Base-by-base conservation (phyloP, 768 basidiomycete species). In the Hypholoma fasciculare region DNA sequence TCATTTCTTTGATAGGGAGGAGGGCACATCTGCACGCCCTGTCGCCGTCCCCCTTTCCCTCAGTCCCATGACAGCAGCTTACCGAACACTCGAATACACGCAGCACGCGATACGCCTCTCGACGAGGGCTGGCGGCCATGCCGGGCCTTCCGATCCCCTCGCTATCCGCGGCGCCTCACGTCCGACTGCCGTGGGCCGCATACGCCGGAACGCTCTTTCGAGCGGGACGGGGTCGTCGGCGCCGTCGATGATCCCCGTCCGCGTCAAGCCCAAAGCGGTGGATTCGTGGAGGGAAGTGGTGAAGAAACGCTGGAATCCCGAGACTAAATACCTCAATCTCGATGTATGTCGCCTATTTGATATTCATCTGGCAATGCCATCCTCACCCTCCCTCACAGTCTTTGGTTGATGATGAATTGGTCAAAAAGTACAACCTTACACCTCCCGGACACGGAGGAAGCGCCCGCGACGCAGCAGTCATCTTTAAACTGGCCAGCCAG, bases 401-500 rank as follows among this genome's bases (percentile, higher is more conserved):
- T 53, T 86, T 98, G 81, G 73, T 81, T 53, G 85, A 90, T 36
- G 95, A 97, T 69, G 83, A 88, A 40, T 76, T 88, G 54, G 76
- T 97, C 60, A 84, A 83, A 69, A 88, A 86, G 67, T 73, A 92
- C 64, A 82, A 85, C 44, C 76, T 97, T 27, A 66, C 78, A 27
- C 83, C 89, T 1, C 94, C 93, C 3, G 92, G 92, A 7, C 75
- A 81, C 30, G 84, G 87, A 9, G 85, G 89, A 34, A 78, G 82
- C 23, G 68, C 73, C 19, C 83, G 79, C 59, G 89, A 92, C 65
- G 86, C 89, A 0, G 83, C 88, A 5, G 94, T 96, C 9, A 86
- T 98, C 46, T 95, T 95, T 79, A 95, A 95, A 71, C 78, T 96
- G 11, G 92, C 94, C 1, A 80, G 83, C 17, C 82, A 88, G 63